Base-by-base conservation (phyloP, 805 yeast genomes). In the Lipomyces starkeyi region DNA sequence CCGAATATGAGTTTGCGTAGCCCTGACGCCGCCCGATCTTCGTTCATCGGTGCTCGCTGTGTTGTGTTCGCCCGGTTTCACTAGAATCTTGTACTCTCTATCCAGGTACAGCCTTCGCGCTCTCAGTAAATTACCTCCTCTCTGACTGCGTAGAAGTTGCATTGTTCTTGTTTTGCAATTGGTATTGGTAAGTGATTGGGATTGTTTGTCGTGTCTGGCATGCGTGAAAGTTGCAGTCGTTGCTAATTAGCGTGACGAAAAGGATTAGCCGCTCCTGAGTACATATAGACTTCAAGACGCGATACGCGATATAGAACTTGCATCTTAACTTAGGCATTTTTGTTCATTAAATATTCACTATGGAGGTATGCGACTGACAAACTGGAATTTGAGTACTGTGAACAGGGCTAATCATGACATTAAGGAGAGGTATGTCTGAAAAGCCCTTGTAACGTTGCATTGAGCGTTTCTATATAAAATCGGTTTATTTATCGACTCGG, bases 391-490 rank as follows among this genome's bases (percentile, higher is more conserved):
- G 37, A 4, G 14, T 9, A 35, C 11, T 35, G 40, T 35, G 40
- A 35, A 3, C 13, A 14, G 17, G 14, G 40, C 40, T 37, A 37
- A 37, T 37, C 14, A 9, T 37, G 13, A 14, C 14, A 14, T 37
- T 37, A 17, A 37, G 40, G 5, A 37, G 5, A 37, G 17, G 40
- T 37, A 37, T 37, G 40, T 8, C 14, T 37, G 40, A 37, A 37
- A 11, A 37, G 40, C 17, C 14, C 40, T 14, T 11, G 5, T 37
- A 37, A 17, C 14, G 40, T 37, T 37, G 40, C 13, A 17, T 57
- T 22, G 58, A 56, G 64, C 47, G 49, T 49, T 25, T 43, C 47
- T 55, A 61, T 58, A 57, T 22, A 56, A 22, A 27, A 20, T 29
- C 43, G 43, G 43, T 6, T 0, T 37, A 13, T 37, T 37, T 37